phyloP scores from a whole-genome alignment of 73 alveolate genomes.

The Paramecium biaurelia region DNA sequence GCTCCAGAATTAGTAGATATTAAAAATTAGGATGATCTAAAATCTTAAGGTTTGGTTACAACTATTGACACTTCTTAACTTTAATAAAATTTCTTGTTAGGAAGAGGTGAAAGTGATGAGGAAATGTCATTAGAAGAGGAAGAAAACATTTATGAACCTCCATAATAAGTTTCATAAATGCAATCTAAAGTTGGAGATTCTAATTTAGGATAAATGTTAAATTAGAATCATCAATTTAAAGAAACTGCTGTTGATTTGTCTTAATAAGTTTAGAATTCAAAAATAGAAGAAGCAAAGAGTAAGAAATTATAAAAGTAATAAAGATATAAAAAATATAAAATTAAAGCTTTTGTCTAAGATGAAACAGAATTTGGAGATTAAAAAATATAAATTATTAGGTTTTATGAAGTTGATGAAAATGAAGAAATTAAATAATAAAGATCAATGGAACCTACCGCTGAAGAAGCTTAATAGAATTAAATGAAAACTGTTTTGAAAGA shows the following conservation, averaged over 20 bases:
- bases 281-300: not conserved
- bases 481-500: not conserved
- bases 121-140: slow-evolving; percentile 57
- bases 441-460: slow-evolving; percentile 51
- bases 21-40: slow-evolving; percentile 51
- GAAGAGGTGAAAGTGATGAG: slow-evolving; percentile 61
- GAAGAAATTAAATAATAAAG: slow-evolving; percentile 49
- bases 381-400: slow-evolving; percentile 44
- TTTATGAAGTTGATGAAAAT: slow-evolving; percentile 50
- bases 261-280: not conserved
- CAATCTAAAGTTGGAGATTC: slow-evolving; percentile 29
- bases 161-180: slow-evolving; percentile 28
- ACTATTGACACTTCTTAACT: slow-evolving; percentile 55
- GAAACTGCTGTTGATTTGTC: slow-evolving; percentile 46
- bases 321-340: slow-evolving; percentile 43
- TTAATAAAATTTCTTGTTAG: slow-evolving; percentile 49
- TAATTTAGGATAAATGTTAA: slow-evolving; percentile 44
- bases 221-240: slow-evolving; percentile 17
- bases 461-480: not conserved
- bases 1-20: slow-evolving; percentile 57
- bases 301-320: not conserved
- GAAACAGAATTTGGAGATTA: slow-evolving; percentile 46
- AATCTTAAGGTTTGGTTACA: slow-evolving; percentile 49
- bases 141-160: slow-evolving; percentile 51
- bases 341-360: slow-evolving; percentile 20